Evolutionary conservation across 441 rosid genomes (phyloP), one percentile per base, ranked within the genome.

Genomic region (Mallotus japonicus): DNA sequence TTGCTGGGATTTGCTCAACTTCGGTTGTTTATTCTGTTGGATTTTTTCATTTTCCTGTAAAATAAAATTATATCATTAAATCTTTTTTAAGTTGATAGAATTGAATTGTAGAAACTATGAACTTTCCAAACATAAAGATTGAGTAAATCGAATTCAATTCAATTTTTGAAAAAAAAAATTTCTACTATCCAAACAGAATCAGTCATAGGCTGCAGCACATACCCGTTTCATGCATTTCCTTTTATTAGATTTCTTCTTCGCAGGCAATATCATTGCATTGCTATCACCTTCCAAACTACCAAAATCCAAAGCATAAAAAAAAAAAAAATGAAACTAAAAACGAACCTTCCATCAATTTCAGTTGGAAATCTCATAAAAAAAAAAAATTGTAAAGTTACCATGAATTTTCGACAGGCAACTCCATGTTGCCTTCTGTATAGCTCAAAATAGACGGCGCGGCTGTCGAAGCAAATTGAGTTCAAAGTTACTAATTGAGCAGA

Each of bases 261-360:
- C 76, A 0, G 93, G 89, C 84, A 92, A 76, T 12, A 93, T 76
- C 40, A 84, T 49, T 24, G 87, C 88, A 83, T 91, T 90, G 86
- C 88, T 80, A 75, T 86, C 93, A 8, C 78, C 85, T 75, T 77
- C 83, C 75, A 64, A 69, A 69, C 90, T 89, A 62, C 32, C 71
- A 76, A 72, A 71, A 3, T 32, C 56, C 61, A 28, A 76, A 53
- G 62, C 49, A 82, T 12, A 63, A 46, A 1, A 10, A 19, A 63
- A 3, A 8, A 42, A 7, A 14, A 3, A 1, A 28, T 28, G 32
- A 28, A 28, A 28, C 32, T 28, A 28, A 28, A 28, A 28, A 28
- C 32, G 32, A 28, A 28, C 32, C 2, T 28, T 28, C 32, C 32
- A 28, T 28, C 32, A 28, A 28, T 28, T 28, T 28, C 32, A 28